These are phyloP conservation scores for Sechiopsis laciniata DNA, from an alignment of 306 rosid genomes.

Conservation along the genomic window DNA sequence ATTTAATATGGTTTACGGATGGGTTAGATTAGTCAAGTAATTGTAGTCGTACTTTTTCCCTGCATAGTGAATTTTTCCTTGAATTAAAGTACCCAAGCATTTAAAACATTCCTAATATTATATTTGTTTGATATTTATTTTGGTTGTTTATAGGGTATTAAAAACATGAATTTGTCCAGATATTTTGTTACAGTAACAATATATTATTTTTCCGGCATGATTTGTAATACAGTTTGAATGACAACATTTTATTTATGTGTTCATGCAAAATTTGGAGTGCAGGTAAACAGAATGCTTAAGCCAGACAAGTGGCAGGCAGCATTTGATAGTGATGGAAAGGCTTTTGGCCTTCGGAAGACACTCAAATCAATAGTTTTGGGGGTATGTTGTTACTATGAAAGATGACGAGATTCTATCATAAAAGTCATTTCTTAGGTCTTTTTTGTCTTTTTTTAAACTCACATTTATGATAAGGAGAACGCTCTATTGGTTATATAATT, in stretches of 20 bases:
- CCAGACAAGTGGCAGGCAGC: conserved; percentile 79
- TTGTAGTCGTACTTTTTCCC: too few relatives aligned
- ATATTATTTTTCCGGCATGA: too few relatives aligned
- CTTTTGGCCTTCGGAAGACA: conserved; percentile 68
- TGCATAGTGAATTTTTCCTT: too few relatives aligned
- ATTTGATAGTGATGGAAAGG: conserved; percentile 79
- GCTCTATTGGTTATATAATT: not conserved
- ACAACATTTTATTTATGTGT: not conserved
- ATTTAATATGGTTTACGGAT: too few relatives aligned
- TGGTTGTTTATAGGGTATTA: too few relatives aligned
- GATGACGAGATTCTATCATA: conserved; percentile 9
- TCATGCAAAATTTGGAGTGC: conserved; percentile 26
- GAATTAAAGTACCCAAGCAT: too few relatives aligned
- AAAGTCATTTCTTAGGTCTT: not conserved
- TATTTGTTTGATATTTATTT: too few relatives aligned
- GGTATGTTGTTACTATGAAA: conserved; percentile 42
- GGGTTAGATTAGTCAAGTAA: too few relatives aligned
- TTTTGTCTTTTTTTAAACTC: not conserved
- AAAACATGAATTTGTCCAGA: too few relatives aligned
- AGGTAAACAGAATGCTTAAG: conserved; percentile 82
- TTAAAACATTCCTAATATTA: too few relatives aligned
- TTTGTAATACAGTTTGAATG: not conserved
- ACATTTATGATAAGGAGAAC: not conserved
- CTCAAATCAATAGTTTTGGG: conserved; percentile 73
- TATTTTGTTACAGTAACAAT: too few relatives aligned